Conservation (phyloP, 2,329 filamentous ascomycete species). For the Chrysoporthe puriensis region DNA sequence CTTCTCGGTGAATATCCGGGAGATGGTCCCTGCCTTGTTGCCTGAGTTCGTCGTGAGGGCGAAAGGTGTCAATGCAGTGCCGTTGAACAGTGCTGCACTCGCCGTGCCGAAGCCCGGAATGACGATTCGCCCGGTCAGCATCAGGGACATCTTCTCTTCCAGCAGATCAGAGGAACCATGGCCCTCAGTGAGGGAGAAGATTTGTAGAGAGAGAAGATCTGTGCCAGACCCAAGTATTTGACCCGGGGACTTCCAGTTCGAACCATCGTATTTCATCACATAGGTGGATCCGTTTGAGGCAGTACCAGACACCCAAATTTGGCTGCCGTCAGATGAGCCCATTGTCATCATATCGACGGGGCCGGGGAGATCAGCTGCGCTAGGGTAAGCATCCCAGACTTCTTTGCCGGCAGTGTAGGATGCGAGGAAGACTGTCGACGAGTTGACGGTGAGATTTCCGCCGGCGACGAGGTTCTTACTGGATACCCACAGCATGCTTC, state of each 20-base stretch:
- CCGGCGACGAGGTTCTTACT: constrained; percentile 74
- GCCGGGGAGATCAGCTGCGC: constrained; percentile 72
- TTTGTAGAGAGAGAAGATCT: constrained; percentile 76
- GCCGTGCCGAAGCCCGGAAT: constrained; percentile 77
- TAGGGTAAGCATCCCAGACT: constrained; percentile 67
- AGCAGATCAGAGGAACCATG: constrained; percentile 70
- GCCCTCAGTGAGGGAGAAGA: constrained; percentile 71
- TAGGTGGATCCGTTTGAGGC: constrained; percentile 70
- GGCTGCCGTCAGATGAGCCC: constrained; percentile 70
- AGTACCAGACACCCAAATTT: constrained; percentile 83
- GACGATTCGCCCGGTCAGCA: constrained; percentile 83
- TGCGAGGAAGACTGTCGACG: constrained; percentile 68
- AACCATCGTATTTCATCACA: constrained; percentile 80
- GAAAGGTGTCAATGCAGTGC: constrained; percentile 77
- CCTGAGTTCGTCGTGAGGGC: constrained; percentile 72
- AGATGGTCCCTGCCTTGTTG: constrained; percentile 72
- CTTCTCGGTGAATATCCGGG: constrained; percentile 82
- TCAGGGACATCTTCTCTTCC: constrained; percentile 68
- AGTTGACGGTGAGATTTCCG: constrained; percentile 73
- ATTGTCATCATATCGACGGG: constrained; percentile 76
- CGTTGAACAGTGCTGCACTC: constrained; percentile 87
- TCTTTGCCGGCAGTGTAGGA: constrained; percentile 71
- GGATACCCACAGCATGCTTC: constrained; percentile 75
- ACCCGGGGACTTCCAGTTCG: constrained; percentile 68
- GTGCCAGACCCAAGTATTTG: constrained; percentile 67